Percentiles rank a stretch among this genome's conserved stretches.
Conservation (phyloP, 2,329 filamentous ascomycete species). For the Westerdykella ornata region DNA sequence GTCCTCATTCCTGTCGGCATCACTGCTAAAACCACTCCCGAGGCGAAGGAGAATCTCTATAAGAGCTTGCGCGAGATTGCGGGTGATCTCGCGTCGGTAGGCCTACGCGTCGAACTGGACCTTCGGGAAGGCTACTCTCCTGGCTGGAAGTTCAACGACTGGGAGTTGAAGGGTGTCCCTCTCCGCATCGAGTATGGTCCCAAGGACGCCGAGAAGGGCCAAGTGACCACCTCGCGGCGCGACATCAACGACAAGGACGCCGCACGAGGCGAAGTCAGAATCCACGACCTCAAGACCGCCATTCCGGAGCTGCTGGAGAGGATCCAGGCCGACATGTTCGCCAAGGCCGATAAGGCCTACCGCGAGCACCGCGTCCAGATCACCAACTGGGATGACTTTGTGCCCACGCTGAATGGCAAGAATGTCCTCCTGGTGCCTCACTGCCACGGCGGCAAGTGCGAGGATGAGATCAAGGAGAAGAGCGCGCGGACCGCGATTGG, state of each 20-base stretch:
- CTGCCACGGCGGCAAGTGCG: conserved; percentile 77
- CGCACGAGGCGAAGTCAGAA: conserved; percentile 58
- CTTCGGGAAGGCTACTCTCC: conserved; percentile 84
- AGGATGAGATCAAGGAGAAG: conserved; percentile 90
- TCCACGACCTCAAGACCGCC: conserved; percentile 64
- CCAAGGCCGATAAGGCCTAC: conserved; percentile 71
- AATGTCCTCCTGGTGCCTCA: conserved; percentile 89
- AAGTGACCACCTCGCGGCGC: conserved; percentile 78
- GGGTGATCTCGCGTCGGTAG: conserved; percentile 60
- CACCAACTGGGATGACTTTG: conserved; percentile 82
- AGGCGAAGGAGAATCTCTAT: conserved; percentile 70
- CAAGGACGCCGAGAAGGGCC: conserved; percentile 80
- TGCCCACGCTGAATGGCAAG: conserved; percentile 82
- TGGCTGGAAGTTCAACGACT: conserved; percentile 98
- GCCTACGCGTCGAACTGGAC: conserved; percentile 74
- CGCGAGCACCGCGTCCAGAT: conserved; percentile 72
- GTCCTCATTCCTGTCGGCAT: conserved; percentile 90
- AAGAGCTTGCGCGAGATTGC: conserved; percentile 68
- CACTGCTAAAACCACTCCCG: conserved; percentile 66
- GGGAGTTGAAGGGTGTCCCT: conserved; percentile 93
- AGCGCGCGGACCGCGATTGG: conserved; percentile 68
- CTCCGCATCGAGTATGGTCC: conserved; percentile 92
- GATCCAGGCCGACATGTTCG: conserved; percentile 78
- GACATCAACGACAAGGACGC: conserved; percentile 69
- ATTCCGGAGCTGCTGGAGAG: conserved; percentile 78